Percentiles rank a stretch among this genome's conserved stretches.
Conservation (phyloP, 805 yeast genomes). For the Grigorovia yakushimaensis region DNA sequence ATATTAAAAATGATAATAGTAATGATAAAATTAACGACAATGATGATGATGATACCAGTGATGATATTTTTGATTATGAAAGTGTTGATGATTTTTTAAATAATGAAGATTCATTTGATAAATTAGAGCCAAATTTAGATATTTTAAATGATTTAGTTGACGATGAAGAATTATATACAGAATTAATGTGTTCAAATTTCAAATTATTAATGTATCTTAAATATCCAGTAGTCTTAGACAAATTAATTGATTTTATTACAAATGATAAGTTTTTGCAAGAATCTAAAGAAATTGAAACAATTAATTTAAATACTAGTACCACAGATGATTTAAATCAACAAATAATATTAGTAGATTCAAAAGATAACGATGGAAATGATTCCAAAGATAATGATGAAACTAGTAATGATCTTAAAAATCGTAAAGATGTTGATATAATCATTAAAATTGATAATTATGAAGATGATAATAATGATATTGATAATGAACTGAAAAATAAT, state of each 20-base stretch:
- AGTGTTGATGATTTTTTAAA: slow-evolving; percentile 9
- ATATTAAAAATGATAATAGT: not conserved
- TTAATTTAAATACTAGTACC: not conserved
- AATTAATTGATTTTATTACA: slow-evolving; percentile 59
- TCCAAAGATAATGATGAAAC: not conserved
- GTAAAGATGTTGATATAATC: not conserved
- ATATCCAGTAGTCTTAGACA: slow-evolving; percentile 64
- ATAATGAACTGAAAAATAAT: not conserved
- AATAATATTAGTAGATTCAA: slow-evolving; percentile 3
- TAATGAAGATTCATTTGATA: slow-evolving; percentile 25
- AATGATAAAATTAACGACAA: slow-evolving; percentile 26
- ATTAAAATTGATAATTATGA: not conserved
- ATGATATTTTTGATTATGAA: slow-evolving; percentile 7
- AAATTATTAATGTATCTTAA: slow-evolving; percentile 69
- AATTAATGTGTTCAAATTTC: slow-evolving; percentile 58
- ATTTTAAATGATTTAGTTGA: slow-evolving; percentile 53
- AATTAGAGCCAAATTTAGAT: slow-evolving; percentile 32
- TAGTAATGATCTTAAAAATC: not conserved
- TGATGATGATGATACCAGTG: slow-evolving; percentile 19
- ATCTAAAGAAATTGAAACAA: slow-evolving; percentile 1
- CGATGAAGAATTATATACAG: slow-evolving; percentile 65
- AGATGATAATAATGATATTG: not conserved
- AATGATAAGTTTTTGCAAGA: slow-evolving; percentile 29
- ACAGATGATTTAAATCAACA: slow-evolving; percentile 4
- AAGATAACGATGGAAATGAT: slow-evolving; percentile 1